Conservation (phyloP, 768 basidiomycete genomes). For the Kwoniella sp. region DNA sequence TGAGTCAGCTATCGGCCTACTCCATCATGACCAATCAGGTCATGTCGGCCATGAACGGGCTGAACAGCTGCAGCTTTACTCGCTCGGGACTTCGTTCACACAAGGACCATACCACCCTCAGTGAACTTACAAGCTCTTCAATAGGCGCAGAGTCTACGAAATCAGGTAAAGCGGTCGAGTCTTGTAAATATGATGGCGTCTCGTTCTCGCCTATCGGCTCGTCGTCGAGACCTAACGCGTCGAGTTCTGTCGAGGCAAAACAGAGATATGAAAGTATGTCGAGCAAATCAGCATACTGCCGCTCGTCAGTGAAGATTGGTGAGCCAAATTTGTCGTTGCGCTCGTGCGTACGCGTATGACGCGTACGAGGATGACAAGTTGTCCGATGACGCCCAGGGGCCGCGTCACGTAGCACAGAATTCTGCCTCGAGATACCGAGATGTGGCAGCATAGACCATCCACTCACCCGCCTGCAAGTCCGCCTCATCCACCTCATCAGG, state of each 20-base stretch:
- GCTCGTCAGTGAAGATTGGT: background rate
- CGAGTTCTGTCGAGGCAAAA: conserved; percentile 68
- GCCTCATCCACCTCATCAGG: conserved; percentile 98
- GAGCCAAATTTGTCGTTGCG: background rate
- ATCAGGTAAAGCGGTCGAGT: conserved; percentile 84
- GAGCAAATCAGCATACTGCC: too few relatives aligned
- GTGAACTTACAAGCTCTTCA: conserved; percentile 57
- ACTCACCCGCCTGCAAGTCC: conserved; percentile 87
- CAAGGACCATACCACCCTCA: background rate
- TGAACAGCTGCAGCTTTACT: too few relatives aligned
- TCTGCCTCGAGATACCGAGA: too few relatives aligned
- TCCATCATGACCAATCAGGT: conserved; percentile 29
- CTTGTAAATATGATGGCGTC: conserved; percentile 76
- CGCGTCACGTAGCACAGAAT: too few relatives aligned
- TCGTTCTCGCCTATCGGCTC: conserved; percentile 81
- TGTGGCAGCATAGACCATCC: too few relatives aligned
- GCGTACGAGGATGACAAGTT: too few relatives aligned
- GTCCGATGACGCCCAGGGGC: background rate
- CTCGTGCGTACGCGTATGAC: too few relatives aligned
- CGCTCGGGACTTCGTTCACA: background rate
- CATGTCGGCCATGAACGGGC: too few relatives aligned
- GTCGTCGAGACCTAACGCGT: conserved; percentile 73
- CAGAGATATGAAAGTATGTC: background rate
- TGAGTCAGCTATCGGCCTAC: conserved; percentile 11
- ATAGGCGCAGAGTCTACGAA: conserved; percentile 87